phyloP scores from a whole-genome alignment of 139 green algal genomes.

The Diplosphaera chodatii region DNA sequence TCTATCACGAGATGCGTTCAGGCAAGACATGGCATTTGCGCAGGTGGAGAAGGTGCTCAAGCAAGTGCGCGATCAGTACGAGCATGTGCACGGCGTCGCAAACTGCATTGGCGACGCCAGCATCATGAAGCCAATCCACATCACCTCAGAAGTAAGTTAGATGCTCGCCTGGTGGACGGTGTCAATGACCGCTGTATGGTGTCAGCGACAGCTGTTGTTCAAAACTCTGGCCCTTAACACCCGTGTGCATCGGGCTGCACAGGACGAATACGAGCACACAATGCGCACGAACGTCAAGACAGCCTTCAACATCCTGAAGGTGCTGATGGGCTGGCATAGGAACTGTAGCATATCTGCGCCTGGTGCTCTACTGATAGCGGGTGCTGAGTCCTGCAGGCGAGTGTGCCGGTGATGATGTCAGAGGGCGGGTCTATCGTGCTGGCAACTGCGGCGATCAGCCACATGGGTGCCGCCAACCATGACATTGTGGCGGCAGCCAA shows the following conservation, averaged over 20 bases:
- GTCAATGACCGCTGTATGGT: no score
- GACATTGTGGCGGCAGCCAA: constrained; percentile 82
- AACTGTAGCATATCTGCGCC: no score
- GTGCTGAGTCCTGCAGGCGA: no score
- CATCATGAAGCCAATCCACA: no score
- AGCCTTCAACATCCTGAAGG: not conserved
- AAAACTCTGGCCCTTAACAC: no score
- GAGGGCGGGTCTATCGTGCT: not conserved
- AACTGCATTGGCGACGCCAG: constrained; percentile 58
- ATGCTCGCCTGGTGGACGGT: no score
- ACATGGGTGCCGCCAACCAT: constrained; percentile 66
- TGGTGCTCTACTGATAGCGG: no score
- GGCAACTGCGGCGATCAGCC: constrained; percentile 27
- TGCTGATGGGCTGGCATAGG: no score
- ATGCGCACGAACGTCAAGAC: not conserved
- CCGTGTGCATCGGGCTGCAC: not conserved
- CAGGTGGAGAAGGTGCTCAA: constrained; percentile 48
- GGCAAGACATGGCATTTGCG: not conserved
- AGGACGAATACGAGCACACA: not conserved
- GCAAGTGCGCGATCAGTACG: constrained; percentile 25
- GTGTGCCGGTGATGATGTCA: not conserved
- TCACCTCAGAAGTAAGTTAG: no score
- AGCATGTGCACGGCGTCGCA: constrained; percentile 55
- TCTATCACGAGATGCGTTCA: not conserved
- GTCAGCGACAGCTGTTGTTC: no score